Evolutionary conservation across 1,139 yeast genomes (phyloP).

Genomic region (Suhomyces bolitotheri): DNA sequence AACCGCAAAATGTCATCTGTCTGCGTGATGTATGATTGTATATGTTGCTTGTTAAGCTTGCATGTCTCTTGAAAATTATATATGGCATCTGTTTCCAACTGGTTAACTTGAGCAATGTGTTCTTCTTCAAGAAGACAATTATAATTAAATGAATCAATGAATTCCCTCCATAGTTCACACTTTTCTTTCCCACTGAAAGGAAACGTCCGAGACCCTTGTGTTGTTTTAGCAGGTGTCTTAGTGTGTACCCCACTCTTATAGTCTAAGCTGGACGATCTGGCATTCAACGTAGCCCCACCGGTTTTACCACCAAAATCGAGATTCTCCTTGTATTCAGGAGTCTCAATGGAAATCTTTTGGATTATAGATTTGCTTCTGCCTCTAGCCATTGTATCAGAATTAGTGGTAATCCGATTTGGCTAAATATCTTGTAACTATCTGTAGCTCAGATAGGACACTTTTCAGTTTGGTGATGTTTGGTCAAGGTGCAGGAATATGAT

Average conservation of each 20-base stretch:
- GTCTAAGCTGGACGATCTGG: slow-evolving; percentile 19
- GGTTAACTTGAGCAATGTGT: slow-evolving; percentile 35
- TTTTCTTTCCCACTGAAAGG: slow-evolving; percentile 44
- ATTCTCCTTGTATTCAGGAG: slow-evolving; percentile 28
- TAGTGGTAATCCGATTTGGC: too few species aligned
- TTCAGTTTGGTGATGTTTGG: neutral
- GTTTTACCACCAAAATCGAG: slow-evolving; percentile 15
- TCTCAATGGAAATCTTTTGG: slow-evolving; percentile 41
- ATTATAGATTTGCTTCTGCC: slow-evolving; percentile 55
- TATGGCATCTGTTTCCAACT: slow-evolving; percentile 31
- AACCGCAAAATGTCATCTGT: slow-evolving; percentile 42
- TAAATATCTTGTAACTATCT: neutral
- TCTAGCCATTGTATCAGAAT: slow-evolving; percentile 24
- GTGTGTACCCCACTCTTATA: neutral
- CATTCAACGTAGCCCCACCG: slow-evolving; percentile 4
- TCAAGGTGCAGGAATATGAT: slow-evolving; percentile 3
- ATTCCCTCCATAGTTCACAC: slow-evolving; percentile 31
- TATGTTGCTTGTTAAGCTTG: slow-evolving; percentile 30
- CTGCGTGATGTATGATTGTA: slow-evolving; percentile 41
- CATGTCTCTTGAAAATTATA: slow-evolving; percentile 46
- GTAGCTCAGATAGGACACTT: neutral
- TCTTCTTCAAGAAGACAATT: slow-evolving; percentile 36
- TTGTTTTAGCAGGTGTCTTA: neutral
- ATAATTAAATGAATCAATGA: slow-evolving; percentile 38
- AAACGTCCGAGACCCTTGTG: slow-evolving; percentile 2